Percentiles rank a stretch among this genome's conserved stretches.
Evolutionary conservation across 225 moss, liverwort and hornwort genomes (phyloP).

Genomic region (Bryum argenteum): DNA sequence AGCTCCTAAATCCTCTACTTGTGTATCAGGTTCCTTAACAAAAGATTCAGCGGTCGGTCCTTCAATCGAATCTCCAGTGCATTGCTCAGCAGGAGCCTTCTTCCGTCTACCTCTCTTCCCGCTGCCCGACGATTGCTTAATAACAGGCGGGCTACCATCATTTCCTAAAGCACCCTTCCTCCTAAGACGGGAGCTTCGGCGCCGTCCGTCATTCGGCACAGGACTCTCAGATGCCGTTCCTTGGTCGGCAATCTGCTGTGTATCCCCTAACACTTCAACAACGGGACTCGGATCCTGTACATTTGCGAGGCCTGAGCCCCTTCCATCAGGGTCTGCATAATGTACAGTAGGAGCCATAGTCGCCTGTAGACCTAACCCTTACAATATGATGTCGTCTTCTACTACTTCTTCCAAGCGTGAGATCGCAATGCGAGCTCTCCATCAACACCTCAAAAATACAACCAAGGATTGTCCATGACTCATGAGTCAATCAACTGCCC

Average conservation of each 20-base stretch:
- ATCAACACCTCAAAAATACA: slow-evolving; percentile 27
- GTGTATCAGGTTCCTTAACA: slow-evolving; percentile 5
- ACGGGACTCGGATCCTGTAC: slow-evolving; percentile 11
- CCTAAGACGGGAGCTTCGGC: slow-evolving; percentile 47
- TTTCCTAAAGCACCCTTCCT: slow-evolving; percentile 28
- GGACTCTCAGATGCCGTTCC: slow-evolving; percentile 25
- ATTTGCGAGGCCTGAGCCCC: slow-evolving; percentile 17
- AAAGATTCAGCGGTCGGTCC: slow-evolving; percentile 28
- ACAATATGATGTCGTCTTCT: slow-evolving; percentile 27
- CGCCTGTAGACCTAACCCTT: slow-evolving; percentile 16
- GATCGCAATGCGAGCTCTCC: slow-evolving; percentile 38
- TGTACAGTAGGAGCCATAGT: slow-evolving; percentile 48
- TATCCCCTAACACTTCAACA: slow-evolving; percentile 13
- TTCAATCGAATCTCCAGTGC: slow-evolving; percentile 35
- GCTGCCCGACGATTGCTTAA: slow-evolving; percentile 32
- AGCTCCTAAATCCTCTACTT: slow-evolving; percentile 20
- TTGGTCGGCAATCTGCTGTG: slow-evolving; percentile 10
- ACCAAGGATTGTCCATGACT: slow-evolving; percentile 40
- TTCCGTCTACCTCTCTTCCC: slow-evolving; percentile 44
- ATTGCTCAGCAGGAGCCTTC: slow-evolving; percentile 32
- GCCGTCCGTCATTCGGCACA: slow-evolving; percentile 33
- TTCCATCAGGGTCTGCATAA: slow-evolving; percentile 36
- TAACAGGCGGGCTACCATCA: slow-evolving; percentile 27
- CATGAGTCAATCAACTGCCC: slow-evolving; percentile 34
- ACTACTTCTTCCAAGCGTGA: slow-evolving; percentile 34